These are phyloP conservation scores for Ichthyophthirius multifiliis DNA, from an alignment of 169 alveolate genomes.

Conservation along the genomic window DNA sequence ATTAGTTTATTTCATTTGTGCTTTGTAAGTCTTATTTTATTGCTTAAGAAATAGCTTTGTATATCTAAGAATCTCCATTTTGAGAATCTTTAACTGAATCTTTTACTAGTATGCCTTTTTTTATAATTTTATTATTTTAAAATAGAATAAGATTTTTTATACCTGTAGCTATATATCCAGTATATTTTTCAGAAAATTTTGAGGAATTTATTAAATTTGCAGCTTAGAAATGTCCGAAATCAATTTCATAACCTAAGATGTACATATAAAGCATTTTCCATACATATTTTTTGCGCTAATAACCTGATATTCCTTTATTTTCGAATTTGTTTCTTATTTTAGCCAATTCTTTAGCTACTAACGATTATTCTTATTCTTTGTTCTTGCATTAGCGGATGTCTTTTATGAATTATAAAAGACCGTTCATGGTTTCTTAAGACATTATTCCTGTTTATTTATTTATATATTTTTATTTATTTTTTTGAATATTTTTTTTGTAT, in stretches of 20 bases:
- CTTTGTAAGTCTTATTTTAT: conserved; percentile 23
- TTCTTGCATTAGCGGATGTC: conserved; percentile 84
- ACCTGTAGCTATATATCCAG: conserved; percentile 94
- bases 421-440: conserved; percentile 60
- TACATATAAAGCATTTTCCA: conserved; percentile 94
- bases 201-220: conserved; percentile 89
- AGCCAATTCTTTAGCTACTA: conserved; percentile 93
- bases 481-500: too few species aligned
- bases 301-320: conserved; percentile 86
- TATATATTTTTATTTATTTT: neutral
- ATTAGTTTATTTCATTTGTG: conserved; percentile 52
- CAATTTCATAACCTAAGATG: conserved; percentile 95
- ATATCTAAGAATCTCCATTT: conserved; percentile 6
- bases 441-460: neutral
- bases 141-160: too few species aligned
- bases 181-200: conserved; percentile 91
- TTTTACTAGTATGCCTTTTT: conserved; percentile 25
- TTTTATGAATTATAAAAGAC: conserved; percentile 87
- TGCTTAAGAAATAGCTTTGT: conserved; percentile 11
- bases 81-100: too few species aligned
- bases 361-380: conserved; percentile 87
- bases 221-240: conserved; percentile 92
- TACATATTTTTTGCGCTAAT: conserved; percentile 92
- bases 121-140: neutral
- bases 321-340: conserved; percentile 91